phyloP scores from a whole-genome alignment of 2,329 filamentous ascomycete species.

The Curvularia sp. region DNA sequence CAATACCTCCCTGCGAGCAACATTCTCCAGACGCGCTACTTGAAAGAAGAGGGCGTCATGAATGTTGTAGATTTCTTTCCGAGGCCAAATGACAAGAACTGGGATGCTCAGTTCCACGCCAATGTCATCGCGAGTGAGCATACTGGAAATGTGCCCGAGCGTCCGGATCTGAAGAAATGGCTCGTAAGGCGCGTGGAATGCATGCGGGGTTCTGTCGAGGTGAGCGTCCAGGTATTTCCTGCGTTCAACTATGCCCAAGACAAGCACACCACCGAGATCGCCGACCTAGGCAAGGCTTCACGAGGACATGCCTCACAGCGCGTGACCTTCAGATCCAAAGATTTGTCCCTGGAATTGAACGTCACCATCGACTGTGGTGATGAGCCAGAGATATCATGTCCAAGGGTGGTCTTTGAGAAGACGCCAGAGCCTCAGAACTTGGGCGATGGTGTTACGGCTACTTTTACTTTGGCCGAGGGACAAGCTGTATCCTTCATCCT shows the following conservation, averaged over 20 bases:
- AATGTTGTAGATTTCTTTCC: slow-evolving; percentile 80
- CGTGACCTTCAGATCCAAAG: slow-evolving; percentile 67
- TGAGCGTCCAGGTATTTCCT: slow-evolving; percentile 75
- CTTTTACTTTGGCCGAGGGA: slow-evolving; percentile 67
- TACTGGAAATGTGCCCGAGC: slow-evolving; percentile 36
- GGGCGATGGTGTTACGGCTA: slow-evolving; percentile 69
- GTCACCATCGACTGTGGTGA: slow-evolving; percentile 70
- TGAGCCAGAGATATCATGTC: slow-evolving; percentile 56
- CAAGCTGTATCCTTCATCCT: slow-evolving; percentile 74
- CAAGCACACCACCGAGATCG: slow-evolving; percentile 65
- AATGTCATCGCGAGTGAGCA: slow-evolving; percentile 34
- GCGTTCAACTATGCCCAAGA: slow-evolving; percentile 67
- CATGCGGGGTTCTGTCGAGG: slow-evolving; percentile 68
- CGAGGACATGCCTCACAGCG: slow-evolving; percentile 32
- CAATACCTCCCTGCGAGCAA: slow-evolving; percentile 78
- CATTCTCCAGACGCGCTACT: slow-evolving; percentile 78
- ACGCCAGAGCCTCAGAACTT: slow-evolving; percentile 60
- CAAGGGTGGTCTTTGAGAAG: slow-evolving; percentile 63
- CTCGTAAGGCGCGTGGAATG: slow-evolving; percentile 75
- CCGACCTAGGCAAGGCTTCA: slow-evolving; percentile 38
- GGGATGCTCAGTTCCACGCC: slow-evolving; percentile 53
- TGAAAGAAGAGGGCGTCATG: slow-evolving; percentile 76
- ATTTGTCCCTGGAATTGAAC: slow-evolving; percentile 69
- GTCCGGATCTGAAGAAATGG: slow-evolving; percentile 67
- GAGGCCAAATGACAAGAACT: slow-evolving; percentile 65